A percentile compares a stretch with the other conserved stretches of the same genome.
Evolutionary conservation across 352 stramenopile species (phyloP).

Genomic region (Blastocystis sp.): DNA sequence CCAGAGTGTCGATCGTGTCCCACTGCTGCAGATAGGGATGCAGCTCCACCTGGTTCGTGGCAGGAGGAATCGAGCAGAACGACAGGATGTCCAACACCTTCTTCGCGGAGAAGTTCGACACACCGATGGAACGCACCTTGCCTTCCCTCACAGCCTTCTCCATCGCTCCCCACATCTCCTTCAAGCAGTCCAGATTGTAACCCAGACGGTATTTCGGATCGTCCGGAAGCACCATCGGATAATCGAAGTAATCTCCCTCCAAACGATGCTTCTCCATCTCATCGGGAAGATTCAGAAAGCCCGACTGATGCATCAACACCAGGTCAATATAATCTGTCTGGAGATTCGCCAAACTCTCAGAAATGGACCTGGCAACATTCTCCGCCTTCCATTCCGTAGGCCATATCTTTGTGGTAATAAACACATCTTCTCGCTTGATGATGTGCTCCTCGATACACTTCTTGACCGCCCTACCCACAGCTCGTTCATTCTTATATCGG

Average conservation of each 20-base stretch:
- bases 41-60: conserved; percentile 74
- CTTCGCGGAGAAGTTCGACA: conserved; percentile 71
- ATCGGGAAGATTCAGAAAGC: background rate
- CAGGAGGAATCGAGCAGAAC: conserved; percentile 68
- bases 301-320: conserved; percentile 24
- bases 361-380: conserved; percentile 70
- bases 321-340: conserved; percentile 57
- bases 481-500: conserved; percentile 71
- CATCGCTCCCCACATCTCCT: conserved; percentile 73
- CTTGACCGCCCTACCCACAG: conserved; percentile 68
- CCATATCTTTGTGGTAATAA: conserved; percentile 63
- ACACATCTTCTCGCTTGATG: conserved; percentile 62
- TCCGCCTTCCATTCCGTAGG: conserved; percentile 70
- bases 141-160: conserved; percentile 68
- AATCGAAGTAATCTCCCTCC: conserved; percentile 5
- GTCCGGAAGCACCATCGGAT: background rate
- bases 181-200: conserved; percentile 69
- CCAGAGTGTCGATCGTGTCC: conserved; percentile 69
- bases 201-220: conserved; percentile 65
- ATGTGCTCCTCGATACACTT: conserved; percentile 60
- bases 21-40: conserved; percentile 71
- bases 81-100: conserved; percentile 68
- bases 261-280: background rate
- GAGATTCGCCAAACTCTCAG: background rate
- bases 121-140: conserved; percentile 67